Evolutionary conservation across 441 rosid species (phyloP).

Genomic region (Adansonia grandidieri): DNA sequence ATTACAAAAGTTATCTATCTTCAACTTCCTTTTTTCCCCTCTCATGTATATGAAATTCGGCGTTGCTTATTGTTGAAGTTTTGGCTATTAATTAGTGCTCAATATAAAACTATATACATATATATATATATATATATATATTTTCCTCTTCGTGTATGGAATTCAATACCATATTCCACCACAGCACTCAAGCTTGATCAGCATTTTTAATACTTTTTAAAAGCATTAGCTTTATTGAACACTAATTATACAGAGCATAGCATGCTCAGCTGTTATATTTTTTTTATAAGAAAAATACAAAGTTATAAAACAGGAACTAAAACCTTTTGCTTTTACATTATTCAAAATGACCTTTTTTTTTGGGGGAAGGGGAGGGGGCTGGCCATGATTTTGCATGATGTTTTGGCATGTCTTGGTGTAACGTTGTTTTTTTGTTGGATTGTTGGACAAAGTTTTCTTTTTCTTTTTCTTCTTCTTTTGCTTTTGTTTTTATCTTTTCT

Average conservation of each 20-base stretch:
- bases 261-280: not conserved
- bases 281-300: not conserved
- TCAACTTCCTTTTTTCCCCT: not conserved
- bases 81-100: not conserved
- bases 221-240: not conserved
- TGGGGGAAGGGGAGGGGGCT: no score
- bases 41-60: not conserved
- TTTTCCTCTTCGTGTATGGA: no score
- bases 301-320: not conserved
- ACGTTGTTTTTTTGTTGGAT: conserved; percentile 5
- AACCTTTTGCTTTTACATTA: conserved; percentile 10
- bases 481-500: conserved; percentile 21
- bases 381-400: conserved; percentile 23
- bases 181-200: not conserved
- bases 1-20: no score
- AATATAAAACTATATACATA: no score
- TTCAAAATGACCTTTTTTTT: conserved; percentile 22
- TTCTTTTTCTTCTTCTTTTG: conserved; percentile 32
- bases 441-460: conserved; percentile 24
- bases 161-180: no score
- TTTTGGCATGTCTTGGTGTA: not conserved
- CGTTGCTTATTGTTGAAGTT: not conserved
- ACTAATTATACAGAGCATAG: not conserved
- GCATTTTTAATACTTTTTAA: not conserved
- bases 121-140: no score